Base-by-base conservation (phyloP, 805 yeast species). In the Saccharomycopsis fodiens region DNA sequence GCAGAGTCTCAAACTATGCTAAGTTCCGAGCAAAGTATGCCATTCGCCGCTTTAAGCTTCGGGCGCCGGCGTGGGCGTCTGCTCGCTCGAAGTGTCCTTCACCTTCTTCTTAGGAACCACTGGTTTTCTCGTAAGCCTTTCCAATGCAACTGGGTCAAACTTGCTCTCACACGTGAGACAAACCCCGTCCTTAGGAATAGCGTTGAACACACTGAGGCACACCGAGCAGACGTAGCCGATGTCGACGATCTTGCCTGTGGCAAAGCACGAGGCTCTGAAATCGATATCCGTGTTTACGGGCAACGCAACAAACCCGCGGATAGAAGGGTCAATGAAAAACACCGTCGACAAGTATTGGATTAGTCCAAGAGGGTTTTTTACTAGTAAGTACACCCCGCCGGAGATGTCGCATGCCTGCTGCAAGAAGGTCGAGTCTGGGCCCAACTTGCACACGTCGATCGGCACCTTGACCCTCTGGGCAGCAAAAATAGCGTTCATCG, bases 351-450 rank as follows among this genome's bases (percentile, higher is more conserved):
- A 68, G 54, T 86, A 85, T 59, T 91, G 97, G 2, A 89, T 76
- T 36, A 93, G 65, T 0, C 96, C 97, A 37, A 68, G 65, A 1
- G 91, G 83, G 46, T 80, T 74, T 2, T 71, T 72, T 19, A 91
- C 72, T 46, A 69, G 69, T 47, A 91, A 68, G 59, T 91, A 93
- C 1, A 88, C 79, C 2, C 99, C 99, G 54, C 81, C 77, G 0
- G 98, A 91, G 6, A 96, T 87, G 64, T 93, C 98, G 0, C 95
- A 76, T 0, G 97, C 96, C 59, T 93, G 98, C 59, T 93, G 97
- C 50, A 93, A 66, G 59, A 88, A 91, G 2, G 94, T 84, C 6
- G 57, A 54, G 5, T 47, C 46, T 2, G 61, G 59, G 1, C 82
- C 82, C 23, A 93, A 66, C 57, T 89, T 88, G 50, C 95, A 91